Base-by-base conservation (phyloP, 768 basidiomycete species). In the Peribolospora baueri region DNA sequence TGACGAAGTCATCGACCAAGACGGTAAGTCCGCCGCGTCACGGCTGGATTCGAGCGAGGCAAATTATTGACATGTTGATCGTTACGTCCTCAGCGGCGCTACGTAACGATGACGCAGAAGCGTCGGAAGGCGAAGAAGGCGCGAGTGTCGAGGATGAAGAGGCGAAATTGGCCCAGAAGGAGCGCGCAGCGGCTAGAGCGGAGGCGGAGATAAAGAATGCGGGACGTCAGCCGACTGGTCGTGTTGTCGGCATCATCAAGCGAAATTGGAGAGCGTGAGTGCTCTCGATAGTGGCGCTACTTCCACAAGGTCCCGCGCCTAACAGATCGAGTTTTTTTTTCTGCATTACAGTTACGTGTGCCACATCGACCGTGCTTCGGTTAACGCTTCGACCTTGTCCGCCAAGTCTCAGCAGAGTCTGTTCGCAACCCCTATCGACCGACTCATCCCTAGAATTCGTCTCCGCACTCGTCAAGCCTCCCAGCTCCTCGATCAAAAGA, bases 401-500 rank as follows among this genome's bases (percentile, higher is more conserved):
- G 88, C 86, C 2, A 74, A 83, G 9, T 78, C 82, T 46, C 56
- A 55, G n/a, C 87, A 90, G 70, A 84, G 87, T 1, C 82, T 97
- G 39, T 88, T 95, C 65, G 91, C 88, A 1, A 85, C 84, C 2
- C 91, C 93, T 0, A 81, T 91, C 45, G 90, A 88, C 8, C 77
- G 84, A 6, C 74, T 84, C 9, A 77, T 97, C 52, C 93, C 93
- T 1, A 82, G 88, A 48, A 95, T 97, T 62, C 80, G 90, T 38
- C 72, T 98, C 46, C 79, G 88, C 42, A 98, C 93, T 0, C 82
- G 93, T 5, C 93, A 98, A 71, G 90, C 88, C 1, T 83, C 87
- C 0, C 67, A 75, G 2, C 77, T 98, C 11, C 67, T 93, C 13
- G 78, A 80, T 43, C 90, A 98, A 66, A 97, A 98, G 66, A 91